Evolutionary conservation across 192 early-diverging fungal species (phyloP).

Genomic region (Bifiguratus adelaidae): DNA sequence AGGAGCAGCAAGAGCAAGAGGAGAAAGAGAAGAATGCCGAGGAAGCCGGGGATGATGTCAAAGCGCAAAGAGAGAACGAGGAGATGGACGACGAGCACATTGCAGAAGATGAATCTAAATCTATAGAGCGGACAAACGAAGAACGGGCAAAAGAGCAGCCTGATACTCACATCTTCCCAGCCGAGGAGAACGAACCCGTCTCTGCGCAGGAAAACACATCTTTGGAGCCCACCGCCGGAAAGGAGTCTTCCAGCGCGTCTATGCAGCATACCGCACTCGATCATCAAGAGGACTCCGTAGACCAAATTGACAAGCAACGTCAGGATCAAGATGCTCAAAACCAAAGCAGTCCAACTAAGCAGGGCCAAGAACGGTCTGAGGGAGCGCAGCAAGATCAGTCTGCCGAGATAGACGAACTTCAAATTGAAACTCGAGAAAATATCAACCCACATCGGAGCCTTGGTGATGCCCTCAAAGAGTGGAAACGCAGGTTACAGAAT

Average conservation of each 20-base stretch:
- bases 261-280: no score
- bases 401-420: neutral
- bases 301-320: no score
- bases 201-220: conserved; percentile 6
- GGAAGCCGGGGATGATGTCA: conserved; percentile 5
- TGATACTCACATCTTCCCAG: conserved; percentile 9
- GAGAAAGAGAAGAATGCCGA: conserved; percentile 24
- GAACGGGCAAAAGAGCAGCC: no score
- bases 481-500: conserved; percentile 77
- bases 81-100: conserved; percentile 16
- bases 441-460: conserved; percentile 83
- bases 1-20: conserved; percentile 25
- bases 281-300: no score
- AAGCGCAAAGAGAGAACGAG: conserved; percentile 8
- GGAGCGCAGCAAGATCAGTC: no score
- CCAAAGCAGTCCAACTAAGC: conserved; percentile 19
- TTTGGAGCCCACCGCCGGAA: conserved; percentile 25
- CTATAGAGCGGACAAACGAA: no score
- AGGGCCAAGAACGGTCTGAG: no score
- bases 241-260: no score
- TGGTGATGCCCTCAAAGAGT: conserved; percentile 89
- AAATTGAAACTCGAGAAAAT: conserved; percentile 24
- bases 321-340: no score
- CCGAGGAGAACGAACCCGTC: conserved; percentile 5
- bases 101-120: no score